These are phyloP conservation scores for Kazachstania kunashirensis DNA, from an alignment of 805 yeast genomes.

Conservation along the genomic window DNA sequence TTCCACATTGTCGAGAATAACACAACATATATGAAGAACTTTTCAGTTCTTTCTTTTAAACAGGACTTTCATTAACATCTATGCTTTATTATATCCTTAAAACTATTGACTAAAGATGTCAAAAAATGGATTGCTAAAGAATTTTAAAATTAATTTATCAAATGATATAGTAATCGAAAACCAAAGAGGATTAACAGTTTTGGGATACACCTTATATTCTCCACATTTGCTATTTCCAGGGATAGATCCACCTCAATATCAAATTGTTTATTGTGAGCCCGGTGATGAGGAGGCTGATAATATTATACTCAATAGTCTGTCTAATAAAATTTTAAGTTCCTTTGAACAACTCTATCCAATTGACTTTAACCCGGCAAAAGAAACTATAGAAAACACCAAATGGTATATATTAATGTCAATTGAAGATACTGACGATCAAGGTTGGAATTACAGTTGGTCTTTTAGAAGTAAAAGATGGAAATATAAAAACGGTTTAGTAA, in stretches of 20 bases:
- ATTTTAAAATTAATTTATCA: conserved; percentile 11
- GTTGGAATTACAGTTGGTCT: conserved; percentile 63
- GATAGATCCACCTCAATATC: conserved; percentile 38
- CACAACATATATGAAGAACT: no score
- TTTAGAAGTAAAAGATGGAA: conserved; percentile 49
- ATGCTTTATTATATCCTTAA: no score
- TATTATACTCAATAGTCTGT: conserved; percentile 7
- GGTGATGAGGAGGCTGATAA: neutral
- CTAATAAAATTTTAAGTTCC: conserved; percentile 10
- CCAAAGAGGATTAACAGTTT: conserved; percentile 43
- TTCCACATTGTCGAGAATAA: no score
- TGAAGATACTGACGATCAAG: conserved; percentile 66
- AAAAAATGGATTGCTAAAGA: no score
- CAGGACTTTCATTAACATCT: no score
- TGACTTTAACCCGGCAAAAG: conserved; percentile 3
- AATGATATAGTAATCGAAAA: conserved; percentile 42
- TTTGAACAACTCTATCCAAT: conserved; percentile 17
- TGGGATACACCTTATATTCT: conserved; percentile 45
- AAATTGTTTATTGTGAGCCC: conserved; percentile 6
- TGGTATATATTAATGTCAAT: conserved; percentile 67
- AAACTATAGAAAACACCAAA: conserved; percentile 17
- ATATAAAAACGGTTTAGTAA: conserved; percentile 51
- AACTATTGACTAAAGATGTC: no score
- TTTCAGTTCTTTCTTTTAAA: no score
- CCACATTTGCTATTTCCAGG: conserved; percentile 37